These are phyloP conservation scores for Neurospora sp. DNA, from an alignment of 495 filamentous ascomycete genomes.

Conservation along the genomic window DNA sequence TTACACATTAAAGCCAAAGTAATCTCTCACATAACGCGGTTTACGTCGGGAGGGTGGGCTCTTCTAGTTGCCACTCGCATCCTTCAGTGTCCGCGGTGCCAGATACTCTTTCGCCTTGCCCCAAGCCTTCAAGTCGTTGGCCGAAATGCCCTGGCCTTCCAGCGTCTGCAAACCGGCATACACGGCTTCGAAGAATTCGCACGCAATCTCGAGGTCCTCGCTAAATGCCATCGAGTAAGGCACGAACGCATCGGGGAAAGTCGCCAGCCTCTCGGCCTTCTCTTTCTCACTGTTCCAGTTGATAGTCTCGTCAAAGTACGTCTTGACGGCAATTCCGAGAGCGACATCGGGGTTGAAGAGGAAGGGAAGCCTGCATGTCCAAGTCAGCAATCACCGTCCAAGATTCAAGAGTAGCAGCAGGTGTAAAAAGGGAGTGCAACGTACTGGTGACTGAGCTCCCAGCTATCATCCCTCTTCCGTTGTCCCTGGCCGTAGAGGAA, in stretches of 20 bases:
- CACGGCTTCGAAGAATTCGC: constrained; percentile 74
- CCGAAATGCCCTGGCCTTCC: constrained; percentile 44
- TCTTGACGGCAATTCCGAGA: constrained; percentile 83
- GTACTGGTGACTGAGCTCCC: constrained; percentile 62
- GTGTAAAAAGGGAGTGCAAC: constrained; percentile 16
- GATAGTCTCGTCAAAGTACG: constrained; percentile 75
- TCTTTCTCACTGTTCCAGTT: constrained; percentile 50
- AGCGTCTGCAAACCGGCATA: constrained; percentile 57
- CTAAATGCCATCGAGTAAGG: constrained; percentile 64
- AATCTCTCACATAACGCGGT: neutral
- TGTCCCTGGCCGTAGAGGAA: constrained; percentile 68
- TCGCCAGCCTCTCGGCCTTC: constrained; percentile 45
- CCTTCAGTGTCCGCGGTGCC: constrained; percentile 8
- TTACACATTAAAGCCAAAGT: neutral
- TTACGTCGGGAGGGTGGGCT: neutral
- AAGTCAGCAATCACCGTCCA: constrained; percentile 21
- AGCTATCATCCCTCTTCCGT: constrained; percentile 58
- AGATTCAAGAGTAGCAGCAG: neutral
- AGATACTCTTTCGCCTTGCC: constrained; percentile 58
- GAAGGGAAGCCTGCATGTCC: constrained; percentile 64
- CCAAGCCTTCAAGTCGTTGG: constrained; percentile 49
- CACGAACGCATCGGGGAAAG: constrained; percentile 55
- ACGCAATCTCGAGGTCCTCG: constrained; percentile 69
- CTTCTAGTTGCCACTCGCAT: neutral
- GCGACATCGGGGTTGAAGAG: constrained; percentile 72